Conservation (phyloP, 2,329 filamentous ascomycete species). For the Botrytis medusae region DNA sequence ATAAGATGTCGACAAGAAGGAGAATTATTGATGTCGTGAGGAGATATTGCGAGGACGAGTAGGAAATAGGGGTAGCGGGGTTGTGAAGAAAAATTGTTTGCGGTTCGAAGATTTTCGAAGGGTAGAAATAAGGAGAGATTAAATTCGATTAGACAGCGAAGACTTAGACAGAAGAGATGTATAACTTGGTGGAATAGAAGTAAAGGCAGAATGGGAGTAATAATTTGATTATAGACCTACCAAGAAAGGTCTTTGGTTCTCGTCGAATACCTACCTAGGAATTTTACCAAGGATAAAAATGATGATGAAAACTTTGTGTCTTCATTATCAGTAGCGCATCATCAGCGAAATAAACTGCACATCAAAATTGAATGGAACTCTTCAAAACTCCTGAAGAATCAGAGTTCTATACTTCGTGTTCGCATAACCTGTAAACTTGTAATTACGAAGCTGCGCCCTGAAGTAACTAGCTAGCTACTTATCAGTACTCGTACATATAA, state of each 20-base stretch:
- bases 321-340: too few species aligned
- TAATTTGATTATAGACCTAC: not conserved
- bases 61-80: not conserved
- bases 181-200: not conserved
- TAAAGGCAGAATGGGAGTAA: not conserved
- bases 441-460: too few species aligned
- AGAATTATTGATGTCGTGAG: slow-evolving; percentile 40
- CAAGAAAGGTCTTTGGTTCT: not conserved
- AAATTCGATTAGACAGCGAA: not conserved
- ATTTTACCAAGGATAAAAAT: not conserved
- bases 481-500: too few species aligned
- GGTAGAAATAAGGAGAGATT: not conserved
- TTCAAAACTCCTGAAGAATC: too few species aligned
- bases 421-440: too few species aligned
- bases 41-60: slow-evolving; percentile 31
- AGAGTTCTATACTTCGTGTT: too few species aligned
- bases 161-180: not conserved
- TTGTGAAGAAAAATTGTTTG: not conserved
- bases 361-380: too few species aligned
- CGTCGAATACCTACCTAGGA: not conserved
- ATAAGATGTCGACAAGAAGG: slow-evolving; percentile 40
- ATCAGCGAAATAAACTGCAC: too few species aligned
- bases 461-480: too few species aligned
- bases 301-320: not conserved
- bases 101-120: not conserved